Base-by-base conservation (phyloP, 371 early-diverging fungal genomes). In the Massospora cicadina region DNA sequence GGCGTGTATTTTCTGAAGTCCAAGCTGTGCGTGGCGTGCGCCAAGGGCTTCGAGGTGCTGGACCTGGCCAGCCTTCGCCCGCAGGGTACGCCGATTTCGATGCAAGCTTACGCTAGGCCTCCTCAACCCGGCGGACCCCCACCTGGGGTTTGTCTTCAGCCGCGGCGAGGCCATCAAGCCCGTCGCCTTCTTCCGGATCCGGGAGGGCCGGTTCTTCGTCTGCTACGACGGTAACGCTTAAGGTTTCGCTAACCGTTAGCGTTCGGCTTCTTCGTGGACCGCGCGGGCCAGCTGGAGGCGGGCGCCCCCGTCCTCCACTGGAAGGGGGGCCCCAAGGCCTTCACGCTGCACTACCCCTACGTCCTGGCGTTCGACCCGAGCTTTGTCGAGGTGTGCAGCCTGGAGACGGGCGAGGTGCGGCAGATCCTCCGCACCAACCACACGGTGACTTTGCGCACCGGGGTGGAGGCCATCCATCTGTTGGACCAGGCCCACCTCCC, bases 21-120 rank as follows among this genome's bases (percentile, higher is more conserved):
- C 30, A 88, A 83, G 32, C 74, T 95, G 17, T 85, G 85, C 62
- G 87, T 94, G 2, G 91, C 90, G 3, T 91, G 93, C 71, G 74
- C 78, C 30, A 85, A 85, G 66, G 96, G 96, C 0, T 94, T 94
- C 71, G 96, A 95, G 71, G 76, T 95, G 57, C 85, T 95, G 26
- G 90, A 94, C 68, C 70, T 92, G 58, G 84, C 86, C 17, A 81
- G 85, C 1, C 75, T 91, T 54, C 80, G 81, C 56, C 88, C 89
- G 1, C 88, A 87, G 71, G 57, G 64, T 64, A 64, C 54, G 17
- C 3, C 13, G 25, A 31, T 33, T 30, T 28, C 13, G 13, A n/a
- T 62, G 29, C 21, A 25, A 1, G 5, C 55, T 23, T 24, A 12
- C 13, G 24, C 27, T 55, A 64, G 69, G 71, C 32, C 72, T 90